Evolutionary conservation across 2,329 filamentous ascomycete species (phyloP).

Genomic region (Aciculosporium take): DNA sequence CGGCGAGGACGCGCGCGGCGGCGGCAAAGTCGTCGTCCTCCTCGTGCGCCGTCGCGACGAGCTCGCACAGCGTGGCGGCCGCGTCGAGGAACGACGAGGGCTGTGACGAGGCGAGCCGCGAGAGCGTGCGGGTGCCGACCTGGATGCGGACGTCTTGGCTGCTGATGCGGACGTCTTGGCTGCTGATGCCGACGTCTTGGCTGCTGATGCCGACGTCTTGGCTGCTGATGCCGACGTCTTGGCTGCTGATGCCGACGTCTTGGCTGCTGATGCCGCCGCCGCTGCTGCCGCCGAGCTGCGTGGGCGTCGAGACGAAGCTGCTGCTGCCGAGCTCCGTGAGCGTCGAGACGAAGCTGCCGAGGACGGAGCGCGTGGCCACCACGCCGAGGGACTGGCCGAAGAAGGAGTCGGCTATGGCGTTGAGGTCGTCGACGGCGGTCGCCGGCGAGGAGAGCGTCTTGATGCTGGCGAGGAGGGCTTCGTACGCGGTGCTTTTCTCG

Average conservation of each 20-base stretch:
- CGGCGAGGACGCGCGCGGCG: constrained; percentile 65
- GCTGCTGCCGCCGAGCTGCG: too few species aligned
- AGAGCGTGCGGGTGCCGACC: constrained; percentile 60
- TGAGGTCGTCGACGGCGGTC: constrained; percentile 40
- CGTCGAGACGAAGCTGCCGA: constrained; percentile 49
- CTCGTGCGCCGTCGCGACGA: constrained; percentile 75
- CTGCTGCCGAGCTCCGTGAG: constrained; percentile 47
- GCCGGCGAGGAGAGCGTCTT: constrained; percentile 25
- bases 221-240: too few species aligned
- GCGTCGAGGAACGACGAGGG: constrained; percentile 69
- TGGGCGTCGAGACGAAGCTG: too few species aligned
- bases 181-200: too few species aligned
- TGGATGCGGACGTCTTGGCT: constrained; percentile 56
- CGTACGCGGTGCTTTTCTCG: constrained; percentile 33
- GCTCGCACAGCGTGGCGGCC: constrained; percentile 61
- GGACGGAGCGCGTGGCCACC: constrained; percentile 58
- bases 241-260: too few species aligned
- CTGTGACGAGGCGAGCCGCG: constrained; percentile 45
- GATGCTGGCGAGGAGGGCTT: constrained; percentile 30
- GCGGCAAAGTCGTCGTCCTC: constrained; percentile 62
- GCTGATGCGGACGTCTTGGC: too few species aligned
- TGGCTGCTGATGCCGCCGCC: too few species aligned
- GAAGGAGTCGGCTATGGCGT: constrained; percentile 51
- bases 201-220: too few species aligned
- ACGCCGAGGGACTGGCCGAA: constrained; percentile 58